phyloP scores from a whole-genome alignment of 2,329 filamentous ascomycete species.

The Hypoxylon sp. region DNA sequence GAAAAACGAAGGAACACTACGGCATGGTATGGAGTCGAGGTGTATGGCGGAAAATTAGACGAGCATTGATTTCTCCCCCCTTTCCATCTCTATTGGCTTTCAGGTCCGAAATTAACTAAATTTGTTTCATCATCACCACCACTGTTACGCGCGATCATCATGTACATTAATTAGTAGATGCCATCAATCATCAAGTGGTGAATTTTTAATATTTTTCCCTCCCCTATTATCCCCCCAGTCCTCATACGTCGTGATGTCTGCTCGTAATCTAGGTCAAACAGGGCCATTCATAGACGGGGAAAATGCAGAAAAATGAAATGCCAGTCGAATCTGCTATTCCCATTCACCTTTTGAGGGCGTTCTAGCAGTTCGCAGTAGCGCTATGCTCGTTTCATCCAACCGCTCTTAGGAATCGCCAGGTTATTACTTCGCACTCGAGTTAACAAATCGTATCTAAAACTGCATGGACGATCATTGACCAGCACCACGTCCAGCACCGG shows the following conservation, averaged over 20 bases:
- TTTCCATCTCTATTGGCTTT: constrained; percentile 1
- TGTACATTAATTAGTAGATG: constrained; percentile 34
- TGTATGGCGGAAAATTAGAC: constrained; percentile 40
- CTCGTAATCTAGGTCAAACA: constrained; percentile 33
- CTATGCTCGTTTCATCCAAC: neutral
- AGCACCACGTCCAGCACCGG: constrained; percentile 44
- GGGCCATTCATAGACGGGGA: constrained; percentile 5
- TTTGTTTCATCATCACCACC: constrained; percentile 23
- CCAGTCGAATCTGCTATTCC: constrained; percentile 2
- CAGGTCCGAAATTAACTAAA: constrained; percentile 11
- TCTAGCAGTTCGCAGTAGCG: neutral
- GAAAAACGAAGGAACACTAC: constrained; percentile 33
- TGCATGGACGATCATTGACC: constrained; percentile 39
- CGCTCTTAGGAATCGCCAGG: neutral
- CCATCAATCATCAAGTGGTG: constrained; percentile 22
- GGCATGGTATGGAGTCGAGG: constrained; percentile 42
- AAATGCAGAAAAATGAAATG: constrained; percentile 8
- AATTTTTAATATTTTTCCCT: constrained; percentile 17
- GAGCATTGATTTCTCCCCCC: constrained; percentile 34
- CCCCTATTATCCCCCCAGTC: constrained; percentile 8
- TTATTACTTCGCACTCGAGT: neutral
- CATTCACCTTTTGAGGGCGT: neutral
- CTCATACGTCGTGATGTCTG: constrained; percentile 37
- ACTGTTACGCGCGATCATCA: constrained; percentile 16
- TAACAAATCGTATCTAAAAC: neutral